Percentiles rank a stretch among this genome's conserved stretches.
These are phyloP conservation scores for Plectosphaerella cucumerina DNA, from an alignment of 2,329 filamentous ascomycete genomes.

Conservation along the genomic window DNA sequence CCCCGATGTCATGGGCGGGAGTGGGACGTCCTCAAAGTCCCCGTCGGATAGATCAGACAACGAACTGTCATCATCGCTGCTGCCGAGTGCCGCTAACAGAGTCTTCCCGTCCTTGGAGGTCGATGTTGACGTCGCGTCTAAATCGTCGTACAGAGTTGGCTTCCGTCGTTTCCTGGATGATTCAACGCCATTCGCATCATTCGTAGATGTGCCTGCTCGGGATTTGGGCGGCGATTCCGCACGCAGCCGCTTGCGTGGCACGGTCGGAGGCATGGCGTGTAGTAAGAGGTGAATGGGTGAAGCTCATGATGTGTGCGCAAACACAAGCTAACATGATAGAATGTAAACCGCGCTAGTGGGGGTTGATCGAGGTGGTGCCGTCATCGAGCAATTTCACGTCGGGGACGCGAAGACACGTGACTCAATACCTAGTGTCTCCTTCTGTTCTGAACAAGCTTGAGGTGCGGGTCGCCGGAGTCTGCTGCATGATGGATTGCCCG, in stretches of 20 bases:
- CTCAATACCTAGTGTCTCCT: not conserved
- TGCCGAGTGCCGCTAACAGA: conserved; percentile 37
- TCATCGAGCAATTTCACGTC: conserved; percentile 7
- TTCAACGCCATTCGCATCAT: conserved; percentile 6
- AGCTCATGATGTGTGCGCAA: not conserved
- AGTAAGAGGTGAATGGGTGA: not conserved
- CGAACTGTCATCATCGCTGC: conserved; percentile 41
- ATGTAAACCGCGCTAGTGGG: not conserved
- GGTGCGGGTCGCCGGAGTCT: no score
- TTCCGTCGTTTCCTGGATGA: conserved; percentile 36
- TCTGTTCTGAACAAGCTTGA: no score
- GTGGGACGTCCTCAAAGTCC: conserved; percentile 46
- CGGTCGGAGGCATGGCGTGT: conserved; percentile 59
- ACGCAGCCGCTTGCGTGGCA: conserved; percentile 63
- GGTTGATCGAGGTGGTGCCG: conserved; percentile 10
- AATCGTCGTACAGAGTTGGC: conserved; percentile 56
- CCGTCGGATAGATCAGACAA: conserved; percentile 52
- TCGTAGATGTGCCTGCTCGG: conserved; percentile 6
- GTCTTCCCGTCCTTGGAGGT: conserved; percentile 38
- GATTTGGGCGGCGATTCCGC: conserved; percentile 19
- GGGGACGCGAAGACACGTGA: conserved; percentile 24
- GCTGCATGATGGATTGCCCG: no score
- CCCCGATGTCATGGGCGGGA: conserved; percentile 18
- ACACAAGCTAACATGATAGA: not conserved
- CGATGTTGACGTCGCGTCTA: conserved; percentile 46